These are phyloP conservation scores for Fraxinus pennsylvanica DNA, from an alignment of 257 asterid species.

Conservation along the genomic window DNA sequence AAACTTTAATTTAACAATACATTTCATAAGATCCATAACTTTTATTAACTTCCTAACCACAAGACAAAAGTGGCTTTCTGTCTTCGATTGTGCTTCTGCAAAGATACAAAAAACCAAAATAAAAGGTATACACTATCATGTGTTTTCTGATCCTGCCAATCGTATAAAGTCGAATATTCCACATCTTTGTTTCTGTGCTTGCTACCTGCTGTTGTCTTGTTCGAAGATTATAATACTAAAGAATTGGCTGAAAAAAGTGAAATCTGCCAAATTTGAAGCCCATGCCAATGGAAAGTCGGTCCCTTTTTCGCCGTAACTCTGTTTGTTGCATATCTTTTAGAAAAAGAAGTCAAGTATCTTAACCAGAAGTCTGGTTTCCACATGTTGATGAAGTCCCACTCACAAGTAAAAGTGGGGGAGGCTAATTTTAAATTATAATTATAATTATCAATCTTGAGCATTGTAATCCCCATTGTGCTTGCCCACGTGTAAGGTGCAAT, in stretches of 20 bases:
- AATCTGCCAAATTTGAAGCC: not conserved
- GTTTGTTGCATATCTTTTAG: not conserved
- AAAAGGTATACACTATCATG: not conserved
- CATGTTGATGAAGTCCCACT: not conserved
- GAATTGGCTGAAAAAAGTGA: not conserved
- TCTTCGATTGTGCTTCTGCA: not conserved
- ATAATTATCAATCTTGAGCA: slow-evolving; percentile 4
- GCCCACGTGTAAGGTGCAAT: slow-evolving; percentile 19
- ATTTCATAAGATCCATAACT: no score
- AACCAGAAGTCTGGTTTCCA: not conserved
- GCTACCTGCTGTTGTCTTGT: not conserved
- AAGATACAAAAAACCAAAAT: not conserved
- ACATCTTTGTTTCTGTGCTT: not conserved
- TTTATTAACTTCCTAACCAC: no score
- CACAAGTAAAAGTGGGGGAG: not conserved
- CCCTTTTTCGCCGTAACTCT: not conserved
- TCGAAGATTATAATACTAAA: not conserved
- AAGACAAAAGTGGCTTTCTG: not conserved
- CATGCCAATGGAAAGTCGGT: not conserved
- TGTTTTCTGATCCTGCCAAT: not conserved
- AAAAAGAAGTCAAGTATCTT: not conserved
- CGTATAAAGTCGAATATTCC: slow-evolving; percentile 1
- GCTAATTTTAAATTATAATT: not conserved
- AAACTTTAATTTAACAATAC: no score
- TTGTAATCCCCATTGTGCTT: slow-evolving; percentile 18